Percentiles rank a stretch among this genome's conserved stretches.
These are phyloP conservation scores for Candida silvicultrix DNA, from an alignment of 805 yeast genomes.

Conservation along the genomic window DNA sequence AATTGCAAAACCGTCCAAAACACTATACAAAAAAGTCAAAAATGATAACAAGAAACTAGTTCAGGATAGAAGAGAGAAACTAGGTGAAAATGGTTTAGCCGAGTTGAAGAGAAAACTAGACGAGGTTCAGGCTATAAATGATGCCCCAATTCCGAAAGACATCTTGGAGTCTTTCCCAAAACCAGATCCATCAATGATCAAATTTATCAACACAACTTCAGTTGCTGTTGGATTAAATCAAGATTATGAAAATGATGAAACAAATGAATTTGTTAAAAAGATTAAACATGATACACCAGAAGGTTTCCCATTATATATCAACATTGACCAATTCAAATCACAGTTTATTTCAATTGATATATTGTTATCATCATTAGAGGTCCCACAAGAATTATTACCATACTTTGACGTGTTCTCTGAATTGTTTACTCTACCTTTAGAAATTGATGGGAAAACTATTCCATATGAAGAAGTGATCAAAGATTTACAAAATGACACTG, in stretches of 20 bases:
- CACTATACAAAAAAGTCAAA: constrained; percentile 47
- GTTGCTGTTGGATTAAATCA: constrained; percentile 50
- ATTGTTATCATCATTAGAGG: constrained; percentile 46
- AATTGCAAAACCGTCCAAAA: constrained; percentile 64
- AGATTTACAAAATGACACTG: constrained; percentile 64
- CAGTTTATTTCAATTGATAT: constrained; percentile 69
- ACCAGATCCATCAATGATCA: constrained; percentile 71
- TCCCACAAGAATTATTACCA: constrained; percentile 50
- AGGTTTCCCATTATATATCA: constrained; percentile 61
- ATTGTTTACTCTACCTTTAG: constrained; percentile 68
- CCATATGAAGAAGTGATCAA: constrained; percentile 76
- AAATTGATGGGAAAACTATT: constrained; percentile 49
- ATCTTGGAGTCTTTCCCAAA: constrained; percentile 55
- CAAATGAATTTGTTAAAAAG: constrained; percentile 21
- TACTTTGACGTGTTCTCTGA: constrained; percentile 62
- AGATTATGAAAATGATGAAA: constrained; percentile 26
- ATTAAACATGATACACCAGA: constrained; percentile 29
- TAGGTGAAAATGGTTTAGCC: constrained; percentile 57
- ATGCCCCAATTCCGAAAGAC: constrained; percentile 68
- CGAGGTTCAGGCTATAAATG: constrained; percentile 61
- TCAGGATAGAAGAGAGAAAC: constrained; percentile 40
- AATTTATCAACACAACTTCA: constrained; percentile 63
- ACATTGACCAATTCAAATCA: constrained; percentile 74
- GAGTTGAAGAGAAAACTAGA: constrained; percentile 45
- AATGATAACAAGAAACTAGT: constrained; percentile 41